Base-by-base conservation (phyloP, 345 rosid genomes). In the Moricandia arvensis region DNA sequence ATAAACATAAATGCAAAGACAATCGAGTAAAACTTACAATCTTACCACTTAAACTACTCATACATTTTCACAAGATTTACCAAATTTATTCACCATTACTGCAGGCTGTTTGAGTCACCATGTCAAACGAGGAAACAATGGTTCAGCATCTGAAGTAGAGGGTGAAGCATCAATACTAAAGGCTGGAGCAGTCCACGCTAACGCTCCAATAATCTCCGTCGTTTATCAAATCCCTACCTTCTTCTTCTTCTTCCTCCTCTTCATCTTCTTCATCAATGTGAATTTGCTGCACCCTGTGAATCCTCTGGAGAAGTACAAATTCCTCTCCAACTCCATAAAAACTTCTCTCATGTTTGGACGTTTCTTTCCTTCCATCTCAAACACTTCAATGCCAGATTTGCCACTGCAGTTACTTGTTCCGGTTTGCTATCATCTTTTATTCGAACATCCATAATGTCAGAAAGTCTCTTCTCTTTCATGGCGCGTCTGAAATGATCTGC, bases 261-360 rank as follows among this genome's bases (percentile, higher is more conserved):
- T 24, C 59, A 3, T 74, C 72, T 18, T 54, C 30, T 4, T 54
- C 59, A 21, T 24, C 30, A 59, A 2, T 67, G 1, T n/a, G 33
- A 41, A 18, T 43, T 1, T 12, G 49, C 59, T 41, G 60, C 9
- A 31, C 15, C 15, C 9, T 33, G 9, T 10, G 63, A 60, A 60
- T 75, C 53, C 11, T 60, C 73, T 10, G 63, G 31, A 49, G 68
- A 59, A 17, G 73, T 57, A 53, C 16, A 43, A 4, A 75, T 75
- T 15, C 29, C 29, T 75, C 37, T 85, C 87, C 16, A 86, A 78
- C 61, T 85, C 88, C 1, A 77, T 80, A 5, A 64, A 76, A 0
- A 85, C 86, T 78, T 83, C 76, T 38, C 86, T 88, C 88, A 86
- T 86, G 9, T 83, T 74, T 1, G 90, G 90, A 27, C 88, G 80